phyloP scores from a whole-genome alignment of 176 grass and related monocot genomes.

The Oryza glumipatula region DNA sequence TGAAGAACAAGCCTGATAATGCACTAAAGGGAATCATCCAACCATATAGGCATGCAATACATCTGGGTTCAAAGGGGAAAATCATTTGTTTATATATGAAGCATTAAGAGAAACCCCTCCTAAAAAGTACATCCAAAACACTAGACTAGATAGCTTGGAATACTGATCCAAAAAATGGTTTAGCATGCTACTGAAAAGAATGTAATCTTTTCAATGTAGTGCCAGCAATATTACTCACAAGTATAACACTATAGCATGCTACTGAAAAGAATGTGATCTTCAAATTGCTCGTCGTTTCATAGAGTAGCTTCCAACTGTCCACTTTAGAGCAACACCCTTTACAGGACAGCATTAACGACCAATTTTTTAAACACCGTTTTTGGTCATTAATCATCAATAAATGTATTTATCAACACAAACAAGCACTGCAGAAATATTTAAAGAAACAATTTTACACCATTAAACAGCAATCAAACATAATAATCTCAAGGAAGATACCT shows the following conservation, averaged over 20 bases:
- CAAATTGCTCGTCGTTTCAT: neutral
- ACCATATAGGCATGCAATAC: neutral
- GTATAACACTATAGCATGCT: neutral
- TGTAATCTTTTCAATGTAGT: neutral
- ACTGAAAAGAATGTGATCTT: neutral
- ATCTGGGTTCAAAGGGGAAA: neutral
- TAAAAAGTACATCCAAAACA: neutral
- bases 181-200: neutral
- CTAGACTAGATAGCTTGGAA: neutral
- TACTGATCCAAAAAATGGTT: neutral
- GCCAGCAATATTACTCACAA: neutral
- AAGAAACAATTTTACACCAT: constrained; percentile 1
- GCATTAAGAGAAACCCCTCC: neutral
- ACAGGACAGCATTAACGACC: neutral
- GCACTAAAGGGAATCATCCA: neutral
- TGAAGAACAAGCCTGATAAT: constrained; percentile 3
- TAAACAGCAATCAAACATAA: constrained; percentile 4
- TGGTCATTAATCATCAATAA: neutral
- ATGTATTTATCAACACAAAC: neutral
- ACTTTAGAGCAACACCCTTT: neutral
- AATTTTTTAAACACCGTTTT: neutral
- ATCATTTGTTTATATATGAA: neutral
- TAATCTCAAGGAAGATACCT: constrained; percentile 54
- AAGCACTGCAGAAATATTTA: neutral
- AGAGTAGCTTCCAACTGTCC: neutral